phyloP scores from a whole-genome alignment of 345 rosid genomes.

The Luvunga scandens region DNA sequence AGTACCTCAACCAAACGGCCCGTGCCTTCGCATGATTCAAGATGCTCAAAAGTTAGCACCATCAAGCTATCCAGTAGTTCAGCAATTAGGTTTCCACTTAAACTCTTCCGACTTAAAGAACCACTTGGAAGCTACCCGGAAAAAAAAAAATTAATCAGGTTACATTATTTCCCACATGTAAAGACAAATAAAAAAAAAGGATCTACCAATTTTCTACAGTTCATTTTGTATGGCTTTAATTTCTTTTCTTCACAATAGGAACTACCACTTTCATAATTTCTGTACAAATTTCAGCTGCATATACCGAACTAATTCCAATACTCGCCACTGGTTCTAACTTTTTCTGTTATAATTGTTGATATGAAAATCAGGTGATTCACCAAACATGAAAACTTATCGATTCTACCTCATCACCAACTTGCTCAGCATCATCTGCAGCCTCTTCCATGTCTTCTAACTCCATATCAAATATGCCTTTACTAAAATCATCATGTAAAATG shows the following conservation, averaged over 20 bases:
- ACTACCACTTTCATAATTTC: neutral
- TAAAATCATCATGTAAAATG: constrained; percentile 58
- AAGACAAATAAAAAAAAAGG: neutral
- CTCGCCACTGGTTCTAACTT: neutral
- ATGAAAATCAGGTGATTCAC: neutral
- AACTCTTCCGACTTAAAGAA: constrained; percentile 36
- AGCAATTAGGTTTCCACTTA: constrained; percentile 45
- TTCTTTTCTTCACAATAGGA: neutral
- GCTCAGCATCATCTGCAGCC: constrained; percentile 30
- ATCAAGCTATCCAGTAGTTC: constrained; percentile 72
- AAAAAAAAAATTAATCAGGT: constrained; percentile 4
- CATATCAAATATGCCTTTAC: constrained; percentile 77
- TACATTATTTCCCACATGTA: neutral
- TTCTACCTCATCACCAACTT: constrained; percentile 51
- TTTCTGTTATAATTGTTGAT: neutral
- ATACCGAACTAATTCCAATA: neutral
- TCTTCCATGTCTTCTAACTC: constrained; percentile 68
- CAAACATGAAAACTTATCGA: neutral
- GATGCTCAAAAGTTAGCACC: constrained; percentile 74
- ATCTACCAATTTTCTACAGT: neutral
- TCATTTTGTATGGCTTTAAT: neutral
- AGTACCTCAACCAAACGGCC: constrained; percentile 69
- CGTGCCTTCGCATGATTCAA: constrained; percentile 59
- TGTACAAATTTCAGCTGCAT: neutral
- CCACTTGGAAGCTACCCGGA: constrained; percentile 47